Evolutionary conservation across 2,329 filamentous ascomycete species (phyloP), one percentile per base, ranked within the genome.

Genomic region (Sporothrix inflata): DNA sequence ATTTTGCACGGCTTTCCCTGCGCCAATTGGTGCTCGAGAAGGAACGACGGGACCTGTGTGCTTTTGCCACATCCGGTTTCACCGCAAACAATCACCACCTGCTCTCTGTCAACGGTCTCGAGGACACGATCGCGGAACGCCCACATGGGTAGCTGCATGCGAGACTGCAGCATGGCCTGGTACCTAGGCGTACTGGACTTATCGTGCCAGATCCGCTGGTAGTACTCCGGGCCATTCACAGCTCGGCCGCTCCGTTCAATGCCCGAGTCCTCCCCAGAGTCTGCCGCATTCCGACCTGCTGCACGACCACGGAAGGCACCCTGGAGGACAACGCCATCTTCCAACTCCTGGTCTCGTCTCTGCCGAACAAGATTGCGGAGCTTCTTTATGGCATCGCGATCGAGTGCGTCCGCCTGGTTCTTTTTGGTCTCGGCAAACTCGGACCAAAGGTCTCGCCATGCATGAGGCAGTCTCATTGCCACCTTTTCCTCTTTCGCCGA

Each of bases 11-110:
- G 84, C 75, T 90, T 91, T 4, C 94, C 95, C 74, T 91, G 88
- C 3, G 89, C 88, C 67, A 99, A 87, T 78, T 98, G 91, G 77
- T 97, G 89, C 80, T 99, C 96, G 8, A 99, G 85, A 70, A 99
- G 88, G 79, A 97, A 98, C 0, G 94, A 91, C 5, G 96, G 96
- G n/a, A 98, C 92, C 78, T 99, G 96, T 0, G 96, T 99, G 81
- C 94, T 98, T 84, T 99, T 99, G 75, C 96, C 96, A 79, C 92
- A 98, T 76, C 96, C 96, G 2, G 96, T 99, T 82, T 99, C 96
- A 79, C 96, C 96, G 79, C 95, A 98, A 40, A 99, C 89, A 73
- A 99, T 98, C 11, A 96, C 90, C 11, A 97, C 92, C 78, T 96
- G 94, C 75, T 97, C 88, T 27, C 88, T 85, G 63, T 93, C 91